Evolutionary conservation across 805 yeast genomes (phyloP), one percentile per base, ranked within the genome.

Genomic region (Wickerhamomyces bisporus): DNA sequence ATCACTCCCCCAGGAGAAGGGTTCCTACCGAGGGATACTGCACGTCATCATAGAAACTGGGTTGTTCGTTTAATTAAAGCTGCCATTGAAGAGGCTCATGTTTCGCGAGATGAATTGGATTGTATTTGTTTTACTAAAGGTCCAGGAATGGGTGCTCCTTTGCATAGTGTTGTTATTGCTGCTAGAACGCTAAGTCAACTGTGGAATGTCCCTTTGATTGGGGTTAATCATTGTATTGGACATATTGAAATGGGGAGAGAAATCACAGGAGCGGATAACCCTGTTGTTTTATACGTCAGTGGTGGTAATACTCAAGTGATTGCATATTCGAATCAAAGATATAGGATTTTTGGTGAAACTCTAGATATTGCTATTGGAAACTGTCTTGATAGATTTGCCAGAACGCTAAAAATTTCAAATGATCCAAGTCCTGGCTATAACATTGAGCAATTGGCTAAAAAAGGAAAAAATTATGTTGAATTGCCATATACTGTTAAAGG

Each of bases 191-290:
- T 89, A 27, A 68, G 87, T 8, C 78, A 82, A 49, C 56, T 91
- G 48, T 87, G 95, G 94, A 58, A 74, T 2, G 64, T 84, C 17
- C 98, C 98, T 0, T 60, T 93, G 24, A 81, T 93, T 7, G 98
- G 98, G 0, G 98, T 93, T 4, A 93, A 93, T 54, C 98, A 93
- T 61, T 93, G 99, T 62, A 78, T 93, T 26, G 99, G 98, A 1
- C 99, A 93, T 61, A 93, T 93, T 44, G 99, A 93, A 59, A 93
- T 93, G 99, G 99, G 99, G 11, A 69, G 99, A 43, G 98, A 91
- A 55, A 91, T 93, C 55, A 93, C 99, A 0, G 94, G 93, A n/a
- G 98, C 98, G 0, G 72, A 70, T n/a, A 91, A 93, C 55, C 99
- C 98, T 0, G 98, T 93, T 34, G 98, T 93, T 9, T 67, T 93